Evolutionary conservation across 306 rosid species (phyloP).

Genomic region (Bauhinia variegata): DNA sequence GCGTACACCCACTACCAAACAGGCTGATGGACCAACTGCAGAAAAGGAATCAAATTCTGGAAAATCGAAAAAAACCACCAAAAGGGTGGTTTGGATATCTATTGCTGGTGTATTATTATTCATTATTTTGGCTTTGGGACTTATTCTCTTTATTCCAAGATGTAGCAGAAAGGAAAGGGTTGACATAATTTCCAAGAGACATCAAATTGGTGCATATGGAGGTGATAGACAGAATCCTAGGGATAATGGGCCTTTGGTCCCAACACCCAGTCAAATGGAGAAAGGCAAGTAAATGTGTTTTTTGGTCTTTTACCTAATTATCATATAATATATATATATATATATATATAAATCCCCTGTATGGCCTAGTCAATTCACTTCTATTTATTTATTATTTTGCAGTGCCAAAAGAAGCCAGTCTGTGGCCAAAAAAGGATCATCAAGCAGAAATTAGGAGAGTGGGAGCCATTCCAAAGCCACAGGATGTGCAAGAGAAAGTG

Average conservation of each 20-base stretch:
- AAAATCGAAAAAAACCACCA: constrained; percentile 54
- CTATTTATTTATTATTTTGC: constrained; percentile 35
- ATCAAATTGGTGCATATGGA: constrained; percentile 71
- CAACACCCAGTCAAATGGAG: constrained; percentile 55
- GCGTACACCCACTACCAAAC: constrained; percentile 54
- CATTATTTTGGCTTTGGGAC: constrained; percentile 58
- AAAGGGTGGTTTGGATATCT: constrained; percentile 82
- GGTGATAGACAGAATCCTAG: constrained; percentile 64
- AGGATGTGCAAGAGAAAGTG: constrained; percentile 51
- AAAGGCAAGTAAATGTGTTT: constrained; percentile 58
- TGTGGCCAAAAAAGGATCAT: constrained; percentile 54
- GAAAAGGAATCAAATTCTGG: constrained; percentile 60
- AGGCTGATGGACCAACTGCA: constrained; percentile 72
- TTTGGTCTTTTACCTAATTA: constrained; percentile 21
- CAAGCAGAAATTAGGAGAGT: constrained; percentile 55
- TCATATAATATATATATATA: constrained; percentile 8
- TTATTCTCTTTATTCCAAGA: constrained; percentile 69
- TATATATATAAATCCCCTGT: constrained; percentile 1
- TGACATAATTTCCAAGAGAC: constrained; percentile 62
- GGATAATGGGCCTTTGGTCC: constrained; percentile 51
- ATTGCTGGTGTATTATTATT: constrained; percentile 60
- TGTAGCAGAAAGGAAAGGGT: constrained; percentile 56
- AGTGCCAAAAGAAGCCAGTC: constrained; percentile 56
- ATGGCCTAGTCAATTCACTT: constrained; percentile 11
- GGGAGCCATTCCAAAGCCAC: constrained; percentile 60